phyloP scores from a whole-genome alignment of 1,284 basidiomycete genomes.

The Irpex sp. region DNA sequence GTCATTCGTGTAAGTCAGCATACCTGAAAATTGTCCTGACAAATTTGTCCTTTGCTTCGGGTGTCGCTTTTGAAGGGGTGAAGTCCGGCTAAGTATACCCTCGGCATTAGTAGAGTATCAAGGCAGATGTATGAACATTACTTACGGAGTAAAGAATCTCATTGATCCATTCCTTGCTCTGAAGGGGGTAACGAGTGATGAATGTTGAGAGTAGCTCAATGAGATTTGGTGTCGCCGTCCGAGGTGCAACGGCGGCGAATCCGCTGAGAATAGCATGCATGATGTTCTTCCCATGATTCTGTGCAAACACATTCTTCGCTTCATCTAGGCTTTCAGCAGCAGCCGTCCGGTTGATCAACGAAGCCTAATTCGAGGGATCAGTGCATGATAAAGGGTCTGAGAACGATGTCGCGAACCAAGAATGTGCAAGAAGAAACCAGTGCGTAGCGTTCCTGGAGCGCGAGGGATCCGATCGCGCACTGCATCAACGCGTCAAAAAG shows the following conservation, averaged over 20 bases:
- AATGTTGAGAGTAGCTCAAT: constrained; percentile 75
- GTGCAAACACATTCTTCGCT: constrained; percentile 48
- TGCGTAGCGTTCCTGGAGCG: constrained; percentile 84
- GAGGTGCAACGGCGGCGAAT: constrained; percentile 78
- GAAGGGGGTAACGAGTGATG: constrained; percentile 49
- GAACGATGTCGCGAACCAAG: constrained; percentile 49
- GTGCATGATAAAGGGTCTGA: background rate
- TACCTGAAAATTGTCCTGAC: constrained; percentile 72
- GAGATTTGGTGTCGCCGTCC: constrained; percentile 80
- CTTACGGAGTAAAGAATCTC: constrained; percentile 69
- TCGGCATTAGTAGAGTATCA: background rate
- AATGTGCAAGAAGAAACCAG: constrained; percentile 80
- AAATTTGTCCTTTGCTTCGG: constrained; percentile 75
- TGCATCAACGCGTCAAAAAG: constrained; percentile 70
- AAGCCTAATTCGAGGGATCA: constrained; percentile 10
- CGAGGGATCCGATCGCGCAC: constrained; percentile 67
- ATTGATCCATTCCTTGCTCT: constrained; percentile 66
- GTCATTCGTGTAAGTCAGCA: constrained; percentile 18
- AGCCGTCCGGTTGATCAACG: constrained; percentile 58
- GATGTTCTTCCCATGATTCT: constrained; percentile 63
- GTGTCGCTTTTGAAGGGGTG: constrained; percentile 55
- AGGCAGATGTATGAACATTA: constrained; percentile 8
- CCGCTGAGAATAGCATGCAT: constrained; percentile 72
- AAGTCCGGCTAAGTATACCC: constrained; percentile 51
- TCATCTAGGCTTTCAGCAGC: constrained; percentile 48